A percentile compares a stretch with the other conserved stretches of the same genome.
phyloP scores from a whole-genome alignment of 306 rosid species.

The Alnus rubra region DNA sequence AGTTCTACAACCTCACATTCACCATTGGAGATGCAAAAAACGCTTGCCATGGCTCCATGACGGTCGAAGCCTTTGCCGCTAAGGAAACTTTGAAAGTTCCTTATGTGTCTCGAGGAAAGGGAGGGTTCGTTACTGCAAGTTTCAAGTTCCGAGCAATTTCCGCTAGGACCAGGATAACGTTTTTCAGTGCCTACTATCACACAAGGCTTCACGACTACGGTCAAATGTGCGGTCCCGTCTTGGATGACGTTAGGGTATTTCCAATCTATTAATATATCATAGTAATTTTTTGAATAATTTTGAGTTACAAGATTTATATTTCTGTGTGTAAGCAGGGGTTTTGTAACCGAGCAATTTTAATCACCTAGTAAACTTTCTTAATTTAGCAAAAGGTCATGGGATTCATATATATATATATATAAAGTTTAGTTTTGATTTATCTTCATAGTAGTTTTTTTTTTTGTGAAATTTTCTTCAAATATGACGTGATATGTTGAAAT shows the following conservation, averaged over 20 bases:
- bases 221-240: slow-evolving; percentile 55
- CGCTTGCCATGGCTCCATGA: slow-evolving; percentile 53
- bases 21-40: slow-evolving; percentile 59
- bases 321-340: background rate
- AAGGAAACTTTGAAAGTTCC: slow-evolving; percentile 39
- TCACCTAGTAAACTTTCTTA: background rate
- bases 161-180: slow-evolving; percentile 36
- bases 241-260: slow-evolving; percentile 47
- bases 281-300: background rate
- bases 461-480: no score
- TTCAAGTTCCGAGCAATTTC: slow-evolving; percentile 47
- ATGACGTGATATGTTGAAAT: no score
- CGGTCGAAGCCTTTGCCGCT: slow-evolving; percentile 53
- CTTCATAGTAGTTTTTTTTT: no score
- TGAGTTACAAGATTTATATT: background rate
- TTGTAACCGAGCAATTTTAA: background rate
- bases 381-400: background rate
- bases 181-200: slow-evolving; percentile 51
- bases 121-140: slow-evolving; percentile 40
- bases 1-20: slow-evolving; percentile 44
- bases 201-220: slow-evolving; percentile 42
- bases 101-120: slow-evolving; percentile 43
- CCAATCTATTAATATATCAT: slow-evolving; percentile 18
- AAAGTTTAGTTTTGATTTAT: no score
- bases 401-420: no score